Evolutionary conservation across 2,329 filamentous ascomycete genomes (phyloP), one percentile per base, ranked within the genome.

Genomic region (Penicillium sp.): DNA sequence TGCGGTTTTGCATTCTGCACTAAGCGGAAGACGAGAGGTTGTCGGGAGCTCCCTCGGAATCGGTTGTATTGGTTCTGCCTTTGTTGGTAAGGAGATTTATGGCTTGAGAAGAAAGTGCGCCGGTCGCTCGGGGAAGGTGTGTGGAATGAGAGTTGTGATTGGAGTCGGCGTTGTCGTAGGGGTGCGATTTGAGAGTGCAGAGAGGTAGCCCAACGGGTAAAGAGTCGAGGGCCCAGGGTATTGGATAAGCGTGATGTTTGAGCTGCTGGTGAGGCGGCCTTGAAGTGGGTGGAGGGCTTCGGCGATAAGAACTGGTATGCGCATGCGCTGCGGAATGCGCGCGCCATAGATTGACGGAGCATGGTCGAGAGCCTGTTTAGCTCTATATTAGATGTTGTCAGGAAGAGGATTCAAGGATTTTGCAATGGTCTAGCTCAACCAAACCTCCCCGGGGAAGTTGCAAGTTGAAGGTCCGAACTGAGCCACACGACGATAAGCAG

Each of bases 1-100:
- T 57, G 51, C 2, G 64, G 64, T 53, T 57, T 61, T 2, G 60
- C 53, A 34, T 53, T 47, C 17, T 48, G 47, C 24, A 64, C 8
- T 17, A 65, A 19, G 1, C 51, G 53, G 41, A 49, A 39, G 7
- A 59, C 17, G 4, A 58, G 21, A 9, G 61, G 46, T 29, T 53
- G 43, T 3, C 50, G 53, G 2, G 32, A 9, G 12, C 10, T 39
- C 10, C 49, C 45, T 43, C 41, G 46, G 42, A 61, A 61, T 21
- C 57, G 57, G 35, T 61, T 58, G 40, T 61, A 61, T 22, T 48
- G 52, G 41, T 51, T 53, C 24, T 47, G 49, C 24, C 53, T 56
- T 39, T 48, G 41, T 43, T 52, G 48, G 42, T 51, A 53, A 12
- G 51, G 22, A 17, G 44, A 41, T 28, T 39, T 43, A 15, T 41